A percentile compares a stretch with the other conserved stretches of the same genome.
Conservation (phyloP, 139 green algal species). For the Axilococcus clingmanii region DNA sequence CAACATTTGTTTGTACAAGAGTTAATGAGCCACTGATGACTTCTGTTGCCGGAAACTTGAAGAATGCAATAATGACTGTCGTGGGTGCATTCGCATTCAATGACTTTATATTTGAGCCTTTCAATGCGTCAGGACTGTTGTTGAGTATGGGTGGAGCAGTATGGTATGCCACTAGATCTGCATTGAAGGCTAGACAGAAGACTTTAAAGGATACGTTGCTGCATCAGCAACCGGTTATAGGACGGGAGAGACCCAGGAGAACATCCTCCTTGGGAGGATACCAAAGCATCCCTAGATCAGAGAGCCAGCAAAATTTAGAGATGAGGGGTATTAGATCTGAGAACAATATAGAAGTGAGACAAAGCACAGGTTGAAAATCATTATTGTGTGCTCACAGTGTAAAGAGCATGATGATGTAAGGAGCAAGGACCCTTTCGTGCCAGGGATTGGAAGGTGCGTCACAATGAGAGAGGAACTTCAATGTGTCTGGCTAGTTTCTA, state of each 20-base stretch:
- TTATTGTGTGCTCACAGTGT: no score
- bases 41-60: constrained; percentile 52
- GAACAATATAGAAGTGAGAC: no score
- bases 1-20: constrained; percentile 57
- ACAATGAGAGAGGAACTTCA: no score
- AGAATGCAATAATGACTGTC: constrained; percentile 62
- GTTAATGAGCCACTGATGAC: constrained; percentile 65
- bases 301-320: no score
- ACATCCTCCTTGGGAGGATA: no score
- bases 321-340: no score
- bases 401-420: no score
- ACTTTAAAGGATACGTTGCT: constrained; percentile 11
- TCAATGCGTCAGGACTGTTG: constrained; percentile 38
- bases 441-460: no score
- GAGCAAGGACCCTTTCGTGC: no score
- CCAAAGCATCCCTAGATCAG: no score
- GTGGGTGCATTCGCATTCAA: constrained; percentile 51
- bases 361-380: no score
- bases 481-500: neutral
- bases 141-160: constrained; percentile 47
- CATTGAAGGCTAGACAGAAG: constrained; percentile 21
- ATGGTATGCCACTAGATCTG: constrained; percentile 45
- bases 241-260: constrained; percentile 18
- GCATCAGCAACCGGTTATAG: constrained; percentile 22
- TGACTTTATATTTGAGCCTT: constrained; percentile 48